A percentile compares a stretch with the other conserved stretches of the same genome.
Evolutionary conservation across 371 early-diverging fungal genomes (phyloP).

Genomic region (Saksenaea oblongispora): DNA sequence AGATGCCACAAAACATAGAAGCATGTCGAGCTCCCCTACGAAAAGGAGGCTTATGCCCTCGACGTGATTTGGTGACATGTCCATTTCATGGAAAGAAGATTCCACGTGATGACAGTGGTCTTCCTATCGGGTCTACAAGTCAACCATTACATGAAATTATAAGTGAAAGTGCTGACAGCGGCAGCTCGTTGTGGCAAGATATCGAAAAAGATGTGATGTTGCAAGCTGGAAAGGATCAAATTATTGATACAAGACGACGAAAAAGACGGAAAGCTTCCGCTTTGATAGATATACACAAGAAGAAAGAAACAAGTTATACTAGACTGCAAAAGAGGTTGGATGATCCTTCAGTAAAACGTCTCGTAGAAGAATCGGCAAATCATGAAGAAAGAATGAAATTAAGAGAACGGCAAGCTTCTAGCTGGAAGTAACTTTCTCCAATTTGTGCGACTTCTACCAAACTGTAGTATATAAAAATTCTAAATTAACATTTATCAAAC

Average conservation of each 20-base stretch:
- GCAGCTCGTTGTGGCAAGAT: slow-evolving; percentile 51
- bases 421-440: slow-evolving; percentile 5
- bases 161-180: background rate
- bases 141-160: background rate
- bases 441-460: no score
- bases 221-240: slow-evolving; percentile 43
- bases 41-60: slow-evolving; percentile 67
- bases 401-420: slow-evolving; percentile 14
- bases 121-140: slow-evolving; percentile 18
- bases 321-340: slow-evolving; percentile 46
- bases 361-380: slow-evolving; percentile 36
- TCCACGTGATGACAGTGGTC: slow-evolving; percentile 65
- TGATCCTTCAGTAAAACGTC: slow-evolving; percentile 20
- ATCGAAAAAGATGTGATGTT: slow-evolving; percentile 55
- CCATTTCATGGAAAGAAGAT: slow-evolving; percentile 75
- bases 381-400: slow-evolving; percentile 38
- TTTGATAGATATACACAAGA: slow-evolving; percentile 56
- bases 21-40: slow-evolving; percentile 70
- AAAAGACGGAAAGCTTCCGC: slow-evolving; percentile 31
- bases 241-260: slow-evolving; percentile 12
- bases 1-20: slow-evolving; percentile 37
- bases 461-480: no score
- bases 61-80: slow-evolving; percentile 70
- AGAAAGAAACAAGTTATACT: slow-evolving; percentile 40
- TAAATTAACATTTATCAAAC: no score